These are phyloP conservation scores for Blastobotrys petasosporus DNA, from an alignment of 1,139 yeast genomes.

Conservation along the genomic window DNA sequence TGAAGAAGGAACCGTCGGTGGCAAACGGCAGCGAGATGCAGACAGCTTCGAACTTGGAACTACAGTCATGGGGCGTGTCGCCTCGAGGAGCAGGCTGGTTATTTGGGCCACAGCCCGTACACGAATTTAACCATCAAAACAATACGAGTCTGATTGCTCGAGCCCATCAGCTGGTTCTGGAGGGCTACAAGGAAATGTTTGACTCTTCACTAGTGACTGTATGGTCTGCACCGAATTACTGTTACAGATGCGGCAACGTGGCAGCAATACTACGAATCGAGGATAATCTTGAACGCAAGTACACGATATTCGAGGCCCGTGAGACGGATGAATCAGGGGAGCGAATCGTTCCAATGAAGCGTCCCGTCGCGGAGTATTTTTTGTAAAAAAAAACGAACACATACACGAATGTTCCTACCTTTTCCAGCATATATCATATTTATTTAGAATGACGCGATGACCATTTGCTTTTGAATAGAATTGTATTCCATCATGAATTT, in stretches of 20 bases:
- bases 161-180: conserved; percentile 97
- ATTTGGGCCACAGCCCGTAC: conserved; percentile 78
- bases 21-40: not conserved
- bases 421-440: too few relatives aligned
- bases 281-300: conserved; percentile 62
- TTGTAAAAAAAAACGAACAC: conserved; percentile 31
- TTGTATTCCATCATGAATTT: not conserved
- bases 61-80: conserved; percentile 71
- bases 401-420: not conserved
- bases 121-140: conserved; percentile 69
- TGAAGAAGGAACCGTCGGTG: not conserved
- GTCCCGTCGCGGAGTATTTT: conserved; percentile 74
- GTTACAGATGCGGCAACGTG: conserved; percentile 92
- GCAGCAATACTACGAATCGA: conserved; percentile 83
- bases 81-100: conserved; percentile 98
- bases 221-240: conserved; percentile 92
- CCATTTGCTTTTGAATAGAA: not conserved
- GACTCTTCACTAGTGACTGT: conserved; percentile 85
- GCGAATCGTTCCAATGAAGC: conserved; percentile 58
- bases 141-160: conserved; percentile 84
- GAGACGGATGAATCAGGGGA: conserved; percentile 48
- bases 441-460: too few relatives aligned
- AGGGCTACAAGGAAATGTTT: conserved; percentile 86
- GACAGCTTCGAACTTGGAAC: conserved; percentile 5
- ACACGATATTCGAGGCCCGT: conserved; percentile 83